Evolutionary conservation across 192 early-diverging fungal species (phyloP).

Genomic region (Martensiomyces pterosporus): DNA sequence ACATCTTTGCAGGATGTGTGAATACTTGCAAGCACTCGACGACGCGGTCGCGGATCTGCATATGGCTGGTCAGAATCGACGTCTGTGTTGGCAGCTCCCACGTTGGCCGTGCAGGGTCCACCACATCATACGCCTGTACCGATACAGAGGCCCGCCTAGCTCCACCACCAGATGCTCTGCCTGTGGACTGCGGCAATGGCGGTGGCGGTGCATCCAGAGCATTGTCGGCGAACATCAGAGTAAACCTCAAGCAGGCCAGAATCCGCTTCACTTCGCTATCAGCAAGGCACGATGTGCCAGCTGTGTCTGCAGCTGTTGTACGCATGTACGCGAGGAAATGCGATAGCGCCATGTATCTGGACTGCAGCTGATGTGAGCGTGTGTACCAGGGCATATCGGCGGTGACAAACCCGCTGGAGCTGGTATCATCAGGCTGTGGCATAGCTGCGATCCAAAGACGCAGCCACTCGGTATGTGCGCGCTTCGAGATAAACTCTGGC

Average conservation of each 20-base stretch:
- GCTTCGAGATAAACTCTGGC: conserved; percentile 2
- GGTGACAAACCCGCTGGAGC: conserved; percentile 22
- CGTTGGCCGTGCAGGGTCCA: conserved; percentile 5
- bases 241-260: conserved; percentile 9
- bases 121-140: not conserved
- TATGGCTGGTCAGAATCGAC: conserved; percentile 12
- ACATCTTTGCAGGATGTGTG: not conserved
- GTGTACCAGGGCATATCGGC: conserved; percentile 19
- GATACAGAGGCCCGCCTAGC: not conserved
- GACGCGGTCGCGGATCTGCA: conserved; percentile 22
- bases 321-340: conserved; percentile 22
- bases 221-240: conserved; percentile 43
- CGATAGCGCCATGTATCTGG: conserved; percentile 19
- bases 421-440: conserved; percentile 11
- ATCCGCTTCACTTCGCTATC: not conserved
- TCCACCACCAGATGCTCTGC: too few relatives aligned
- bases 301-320: not conserved
- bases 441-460: conserved; percentile 26
- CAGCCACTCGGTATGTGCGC: conserved; percentile 16
- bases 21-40: conserved; percentile 22
- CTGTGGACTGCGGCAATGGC: not conserved
- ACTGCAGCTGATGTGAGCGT: conserved; percentile 25
- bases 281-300: not conserved
- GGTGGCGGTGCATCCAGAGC: conserved; percentile 42
- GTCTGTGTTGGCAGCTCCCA: conserved; percentile 14